These are phyloP conservation scores for Penicillium samsonianum DNA, from an alignment of 495 filamentous ascomycete genomes.

Conservation along the genomic window DNA sequence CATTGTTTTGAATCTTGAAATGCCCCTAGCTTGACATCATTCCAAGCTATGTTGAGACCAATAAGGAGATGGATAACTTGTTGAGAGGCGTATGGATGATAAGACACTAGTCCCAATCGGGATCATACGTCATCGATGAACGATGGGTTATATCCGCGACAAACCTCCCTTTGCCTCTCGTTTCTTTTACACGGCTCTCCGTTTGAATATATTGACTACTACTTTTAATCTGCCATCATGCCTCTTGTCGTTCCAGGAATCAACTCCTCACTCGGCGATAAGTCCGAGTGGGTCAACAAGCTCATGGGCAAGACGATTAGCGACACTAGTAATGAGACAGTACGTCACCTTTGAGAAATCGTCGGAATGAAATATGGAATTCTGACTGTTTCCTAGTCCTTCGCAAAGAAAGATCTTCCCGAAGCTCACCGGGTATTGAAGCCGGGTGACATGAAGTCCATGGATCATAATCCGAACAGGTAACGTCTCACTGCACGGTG, in stretches of 20 bases:
- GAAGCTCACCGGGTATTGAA: conserved; percentile 64
- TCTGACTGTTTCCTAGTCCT: conserved; percentile 51
- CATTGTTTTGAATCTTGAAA: background rate
- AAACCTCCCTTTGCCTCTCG: background rate
- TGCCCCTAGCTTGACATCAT: background rate
- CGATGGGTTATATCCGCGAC: background rate
- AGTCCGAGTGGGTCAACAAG: conserved; percentile 70
- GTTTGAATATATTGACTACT: background rate
- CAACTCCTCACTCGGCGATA: conserved; percentile 53
- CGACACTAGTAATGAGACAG: conserved; percentile 49
- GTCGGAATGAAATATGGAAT: background rate
- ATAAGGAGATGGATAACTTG: background rate
- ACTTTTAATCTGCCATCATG: conserved; percentile 52
- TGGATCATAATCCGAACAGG: conserved; percentile 62
- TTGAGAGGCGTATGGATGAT: background rate
- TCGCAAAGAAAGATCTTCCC: conserved; percentile 75
- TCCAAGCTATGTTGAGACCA: background rate
- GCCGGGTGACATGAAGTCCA: conserved; percentile 61
- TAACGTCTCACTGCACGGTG: conserved; percentile 30
- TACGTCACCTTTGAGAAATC: conserved; percentile 31
- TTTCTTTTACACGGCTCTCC: background rate
- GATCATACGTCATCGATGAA: conserved; percentile 6
- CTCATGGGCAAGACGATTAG: conserved; percentile 73
- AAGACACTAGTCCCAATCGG: background rate
- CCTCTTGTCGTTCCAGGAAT: conserved; percentile 81